Conservation (phyloP, 192 early-diverging fungal species). For the Martensiomyces pterosporus region DNA sequence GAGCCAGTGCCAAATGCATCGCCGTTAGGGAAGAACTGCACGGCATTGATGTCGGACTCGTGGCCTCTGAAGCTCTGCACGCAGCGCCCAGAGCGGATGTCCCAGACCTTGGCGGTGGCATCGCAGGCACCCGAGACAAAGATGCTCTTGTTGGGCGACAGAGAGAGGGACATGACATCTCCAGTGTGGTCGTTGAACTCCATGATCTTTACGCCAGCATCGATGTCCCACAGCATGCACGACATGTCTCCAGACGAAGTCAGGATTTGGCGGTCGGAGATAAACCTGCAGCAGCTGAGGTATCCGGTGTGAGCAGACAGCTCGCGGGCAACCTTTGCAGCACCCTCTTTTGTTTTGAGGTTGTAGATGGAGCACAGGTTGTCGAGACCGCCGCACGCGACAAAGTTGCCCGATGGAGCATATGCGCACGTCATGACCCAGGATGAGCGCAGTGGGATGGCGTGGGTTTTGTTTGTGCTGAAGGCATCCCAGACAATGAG, state of each 20-base stretch:
- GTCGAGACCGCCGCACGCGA: slow-evolving; percentile 99
- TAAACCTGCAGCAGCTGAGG: slow-evolving; percentile 95
- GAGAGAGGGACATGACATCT: slow-evolving; percentile 97
- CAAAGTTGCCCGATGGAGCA: slow-evolving; percentile 96
- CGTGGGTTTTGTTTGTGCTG: slow-evolving; percentile 98
- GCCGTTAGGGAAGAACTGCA: slow-evolving; percentile 99
- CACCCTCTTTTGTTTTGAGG: slow-evolving; percentile 89
- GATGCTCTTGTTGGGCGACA: slow-evolving; percentile 89
- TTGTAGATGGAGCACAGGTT: slow-evolving; percentile 99
- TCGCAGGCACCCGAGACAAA: slow-evolving; percentile 99
- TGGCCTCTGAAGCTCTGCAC: slow-evolving; percentile 98
- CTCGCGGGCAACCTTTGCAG: slow-evolving; percentile 91
- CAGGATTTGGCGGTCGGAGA: slow-evolving; percentile 93
- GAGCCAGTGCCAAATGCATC: slow-evolving; percentile 97
- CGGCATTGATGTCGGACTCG: slow-evolving; percentile 98
- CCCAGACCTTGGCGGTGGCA: slow-evolving; percentile 98
- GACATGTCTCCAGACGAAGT: slow-evolving; percentile 97
- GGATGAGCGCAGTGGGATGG: slow-evolving; percentile 96
- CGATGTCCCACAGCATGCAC: slow-evolving; percentile 99
- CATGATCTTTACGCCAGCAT: slow-evolving; percentile 94
- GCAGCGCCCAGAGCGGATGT: slow-evolving; percentile 92
- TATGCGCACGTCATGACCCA: slow-evolving; percentile 99
- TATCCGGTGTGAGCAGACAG: slow-evolving; percentile 97
- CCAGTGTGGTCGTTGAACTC: slow-evolving; percentile 98
- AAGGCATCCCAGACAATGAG: slow-evolving; percentile 99